phyloP scores from a whole-genome alignment of 768 basidiomycete genomes.

The Botryobasidium botryosum region DNA sequence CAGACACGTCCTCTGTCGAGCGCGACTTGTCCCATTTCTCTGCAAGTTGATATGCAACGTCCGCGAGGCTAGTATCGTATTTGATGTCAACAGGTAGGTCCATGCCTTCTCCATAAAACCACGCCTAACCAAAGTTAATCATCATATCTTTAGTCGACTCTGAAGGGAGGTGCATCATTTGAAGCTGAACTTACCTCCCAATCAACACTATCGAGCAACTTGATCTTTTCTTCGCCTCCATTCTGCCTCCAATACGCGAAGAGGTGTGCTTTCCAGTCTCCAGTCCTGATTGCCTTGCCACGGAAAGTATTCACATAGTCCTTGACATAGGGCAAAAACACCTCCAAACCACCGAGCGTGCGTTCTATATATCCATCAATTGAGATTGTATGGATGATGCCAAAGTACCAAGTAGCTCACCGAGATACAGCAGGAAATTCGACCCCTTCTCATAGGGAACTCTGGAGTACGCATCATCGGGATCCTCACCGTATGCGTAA shows the following conservation, averaged over 20 bases:
- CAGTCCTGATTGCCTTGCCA: constrained; percentile 62
- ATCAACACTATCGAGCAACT: constrained; percentile 47
- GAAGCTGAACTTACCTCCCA: constrained; percentile 53
- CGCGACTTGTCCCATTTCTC: constrained; percentile 55
- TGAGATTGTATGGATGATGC: neutral
- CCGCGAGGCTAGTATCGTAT: constrained; percentile 57
- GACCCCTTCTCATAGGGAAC: constrained; percentile 83
- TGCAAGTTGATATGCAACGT: constrained; percentile 53
- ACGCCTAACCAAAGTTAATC: constrained; percentile 31
- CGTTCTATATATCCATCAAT: constrained; percentile 28
- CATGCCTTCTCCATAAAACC: constrained; percentile 66
- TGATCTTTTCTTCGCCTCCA: constrained; percentile 41
- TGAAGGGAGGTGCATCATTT: too few relatives aligned
- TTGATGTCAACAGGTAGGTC: constrained; percentile 54
- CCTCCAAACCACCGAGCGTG: constrained; percentile 58
- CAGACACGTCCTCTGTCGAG: constrained; percentile 22
- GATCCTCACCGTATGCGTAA: constrained; percentile 29
- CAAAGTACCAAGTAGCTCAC: constrained; percentile 23
- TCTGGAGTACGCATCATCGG: constrained; percentile 15
- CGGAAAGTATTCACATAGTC: constrained; percentile 62
- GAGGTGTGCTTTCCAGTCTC: constrained; percentile 67
- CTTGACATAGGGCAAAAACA: constrained; percentile 66
- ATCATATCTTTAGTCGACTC: too few relatives aligned
- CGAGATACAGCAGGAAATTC: constrained; percentile 72
- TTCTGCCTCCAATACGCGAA: constrained; percentile 43